Conservation (phyloP, 768 basidiomycete genomes). For the Suillus discolor region DNA sequence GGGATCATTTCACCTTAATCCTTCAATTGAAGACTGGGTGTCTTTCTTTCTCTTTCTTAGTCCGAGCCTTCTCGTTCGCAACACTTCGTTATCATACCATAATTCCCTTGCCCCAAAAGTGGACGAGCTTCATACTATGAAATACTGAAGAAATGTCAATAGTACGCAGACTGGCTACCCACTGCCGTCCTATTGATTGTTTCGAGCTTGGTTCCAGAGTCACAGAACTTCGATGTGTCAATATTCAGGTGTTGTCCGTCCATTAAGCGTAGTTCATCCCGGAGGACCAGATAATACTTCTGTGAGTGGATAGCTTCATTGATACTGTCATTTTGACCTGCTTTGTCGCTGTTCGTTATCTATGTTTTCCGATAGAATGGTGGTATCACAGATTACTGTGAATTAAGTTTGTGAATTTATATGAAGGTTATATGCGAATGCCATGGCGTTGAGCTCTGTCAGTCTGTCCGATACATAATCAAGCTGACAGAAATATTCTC, state of each 20-base stretch:
- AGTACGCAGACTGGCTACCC: not conserved
- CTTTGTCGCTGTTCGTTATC: not conserved
- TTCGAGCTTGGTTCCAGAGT: not conserved
- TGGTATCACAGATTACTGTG: not conserved
- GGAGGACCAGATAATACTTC: not conserved
- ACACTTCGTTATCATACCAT: constrained; percentile 3
- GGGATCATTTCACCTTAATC: not conserved
- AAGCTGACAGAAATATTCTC: not conserved
- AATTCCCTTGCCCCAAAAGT: not conserved
- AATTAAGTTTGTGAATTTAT: not conserved
- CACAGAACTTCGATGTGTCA: not conserved
- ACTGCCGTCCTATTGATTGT: not conserved
- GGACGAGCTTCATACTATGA: not conserved
- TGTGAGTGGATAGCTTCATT: too few relatives aligned
- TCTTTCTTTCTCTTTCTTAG: not conserved
- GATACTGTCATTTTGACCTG: not conserved
- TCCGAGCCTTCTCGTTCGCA: not conserved
- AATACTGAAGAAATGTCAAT: not conserved
- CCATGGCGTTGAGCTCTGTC: not conserved
- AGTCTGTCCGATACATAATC: not conserved
- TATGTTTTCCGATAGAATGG: not conserved
- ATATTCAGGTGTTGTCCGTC: not conserved
- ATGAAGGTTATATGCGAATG: not conserved
- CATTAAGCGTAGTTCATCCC: not conserved
- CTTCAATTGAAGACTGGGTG: not conserved